Conservation (phyloP, 257 asterid genomes). For the Perilla frutescens region DNA sequence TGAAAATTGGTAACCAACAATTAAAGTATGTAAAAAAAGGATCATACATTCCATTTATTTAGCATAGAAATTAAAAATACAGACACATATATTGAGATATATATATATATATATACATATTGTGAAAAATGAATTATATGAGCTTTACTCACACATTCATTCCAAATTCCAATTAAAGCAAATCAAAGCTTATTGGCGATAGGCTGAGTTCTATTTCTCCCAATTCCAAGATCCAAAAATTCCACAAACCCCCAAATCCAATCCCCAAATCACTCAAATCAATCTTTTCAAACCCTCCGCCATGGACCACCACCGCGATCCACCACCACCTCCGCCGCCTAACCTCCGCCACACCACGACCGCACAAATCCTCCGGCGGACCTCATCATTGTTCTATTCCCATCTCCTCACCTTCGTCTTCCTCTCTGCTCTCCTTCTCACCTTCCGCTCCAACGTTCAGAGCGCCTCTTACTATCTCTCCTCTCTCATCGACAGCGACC, state of each 20-base stretch:
- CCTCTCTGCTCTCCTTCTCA: slow-evolving; percentile 60
- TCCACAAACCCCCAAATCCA: slow-evolving; percentile 26
- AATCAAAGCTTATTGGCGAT: neutral
- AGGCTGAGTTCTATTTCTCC: neutral
- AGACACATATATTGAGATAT: too few species aligned
- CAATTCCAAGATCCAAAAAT: slow-evolving; percentile 36
- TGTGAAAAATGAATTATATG: neutral
- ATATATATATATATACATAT: too few species aligned
- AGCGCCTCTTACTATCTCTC: slow-evolving; percentile 76
- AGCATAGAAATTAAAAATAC: too few species aligned
- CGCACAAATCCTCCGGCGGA: slow-evolving; percentile 64
- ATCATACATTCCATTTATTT: too few species aligned
- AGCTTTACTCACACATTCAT: too few species aligned
- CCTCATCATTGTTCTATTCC: slow-evolving; percentile 53
- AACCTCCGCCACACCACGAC: slow-evolving; percentile 51
- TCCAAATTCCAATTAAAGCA: neutral
- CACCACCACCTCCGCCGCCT: slow-evolving; percentile 51
- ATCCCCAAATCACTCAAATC: slow-evolving; percentile 25
- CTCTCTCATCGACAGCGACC: slow-evolving; percentile 72
- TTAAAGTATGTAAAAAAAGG: too few species aligned
- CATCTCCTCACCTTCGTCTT: slow-evolving; percentile 64
- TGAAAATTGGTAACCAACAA: too few species aligned
- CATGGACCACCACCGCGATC: slow-evolving; percentile 52
- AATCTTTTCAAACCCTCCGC: slow-evolving; percentile 36
- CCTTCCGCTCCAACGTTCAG: slow-evolving; percentile 75